Base-by-base conservation (phyloP, 129 eudicot genomes). In the Ambrosia artemisiifolia region DNA sequence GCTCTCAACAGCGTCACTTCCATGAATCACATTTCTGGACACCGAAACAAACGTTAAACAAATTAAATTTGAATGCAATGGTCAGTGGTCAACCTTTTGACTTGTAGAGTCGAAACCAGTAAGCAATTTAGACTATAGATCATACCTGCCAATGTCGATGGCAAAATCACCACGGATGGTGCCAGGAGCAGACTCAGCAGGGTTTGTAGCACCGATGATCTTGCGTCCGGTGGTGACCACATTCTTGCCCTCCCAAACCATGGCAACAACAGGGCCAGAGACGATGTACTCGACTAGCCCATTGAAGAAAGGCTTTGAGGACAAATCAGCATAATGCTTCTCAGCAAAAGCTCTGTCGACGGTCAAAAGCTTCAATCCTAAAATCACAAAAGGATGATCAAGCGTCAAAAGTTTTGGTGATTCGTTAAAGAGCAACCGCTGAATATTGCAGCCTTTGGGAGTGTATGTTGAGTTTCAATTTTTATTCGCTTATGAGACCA, bases 141-240 rank as follows among this genome's bases (percentile, higher is more conserved):
- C 20, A 2, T 76, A 92, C 98, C 98, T 87, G 90, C 96, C 96
- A 76, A 93, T 89, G 80, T 85, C 96, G 62, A 93, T 87, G 34
- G 98, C 95, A 65, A 81, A 93, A 55, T 93, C 98, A 60, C 98
- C 98, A 80, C 98, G 98, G 78, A 93, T 89, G 74, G 98, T 93
- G 10, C 98, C 98, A 44, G 98, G 95, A 33, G 91, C 98, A 72
- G 98, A 89, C 2, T 86, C 90, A 5, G 89, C 82, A 18, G 98
- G 98, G 90, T 93, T 89, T 51, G 98, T 93, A n/a, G 98, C 95
- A 44, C 98, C 98, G 35, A 93, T 93, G 74, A 93, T 85, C 83
- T 84, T 93, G 71, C 96, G 88, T 0, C 98, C 96, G 5, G 98
- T 93, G 24, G 83, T 43, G 5, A 93, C 92, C 10, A 93, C 98